Evolutionary conservation across 345 rosid species (phyloP).

Genomic region (Ceriops tagal): DNA sequence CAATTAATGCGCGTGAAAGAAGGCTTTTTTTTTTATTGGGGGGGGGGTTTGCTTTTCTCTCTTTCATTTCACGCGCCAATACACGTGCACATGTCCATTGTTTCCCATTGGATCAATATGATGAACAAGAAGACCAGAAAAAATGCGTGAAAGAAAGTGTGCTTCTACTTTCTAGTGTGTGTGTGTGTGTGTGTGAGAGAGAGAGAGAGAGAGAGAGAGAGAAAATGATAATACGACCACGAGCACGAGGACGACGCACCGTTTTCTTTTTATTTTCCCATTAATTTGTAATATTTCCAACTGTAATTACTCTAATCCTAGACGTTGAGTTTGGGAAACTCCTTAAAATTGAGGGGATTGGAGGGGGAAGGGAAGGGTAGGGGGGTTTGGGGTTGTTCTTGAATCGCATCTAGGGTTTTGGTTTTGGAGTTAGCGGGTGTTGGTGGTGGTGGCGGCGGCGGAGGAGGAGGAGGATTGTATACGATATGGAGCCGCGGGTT

Average conservation of each 20-base stretch:
- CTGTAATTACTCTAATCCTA: conserved; percentile 21
- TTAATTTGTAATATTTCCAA: background rate
- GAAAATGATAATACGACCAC: background rate
- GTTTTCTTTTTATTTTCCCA: background rate
- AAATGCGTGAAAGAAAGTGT: conserved; percentile 6
- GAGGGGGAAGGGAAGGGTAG: too few relatives aligned
- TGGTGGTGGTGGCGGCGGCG: background rate
- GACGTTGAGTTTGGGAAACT: background rate
- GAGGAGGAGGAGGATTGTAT: background rate
- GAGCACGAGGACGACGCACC: background rate
- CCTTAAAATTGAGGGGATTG: too few relatives aligned
- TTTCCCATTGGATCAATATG: conserved; percentile 16
- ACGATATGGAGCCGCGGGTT: conserved; percentile 75
- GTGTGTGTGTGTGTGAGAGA: background rate
- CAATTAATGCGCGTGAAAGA: conserved; percentile 2
- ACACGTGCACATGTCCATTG: conserved; percentile 5
- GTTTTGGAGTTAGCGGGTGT: background rate
- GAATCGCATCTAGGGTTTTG: background rate
- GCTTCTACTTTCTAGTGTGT: background rate
- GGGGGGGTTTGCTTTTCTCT: too few relatives aligned
- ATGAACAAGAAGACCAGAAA: conserved; percentile 10
- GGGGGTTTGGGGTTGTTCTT: background rate
- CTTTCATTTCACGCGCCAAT: background rate
- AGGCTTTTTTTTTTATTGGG: background rate
- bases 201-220: background rate